phyloP scores from a whole-genome alignment of 2,329 filamentous ascomycete genomes.

The Calonectria pteridis region DNA sequence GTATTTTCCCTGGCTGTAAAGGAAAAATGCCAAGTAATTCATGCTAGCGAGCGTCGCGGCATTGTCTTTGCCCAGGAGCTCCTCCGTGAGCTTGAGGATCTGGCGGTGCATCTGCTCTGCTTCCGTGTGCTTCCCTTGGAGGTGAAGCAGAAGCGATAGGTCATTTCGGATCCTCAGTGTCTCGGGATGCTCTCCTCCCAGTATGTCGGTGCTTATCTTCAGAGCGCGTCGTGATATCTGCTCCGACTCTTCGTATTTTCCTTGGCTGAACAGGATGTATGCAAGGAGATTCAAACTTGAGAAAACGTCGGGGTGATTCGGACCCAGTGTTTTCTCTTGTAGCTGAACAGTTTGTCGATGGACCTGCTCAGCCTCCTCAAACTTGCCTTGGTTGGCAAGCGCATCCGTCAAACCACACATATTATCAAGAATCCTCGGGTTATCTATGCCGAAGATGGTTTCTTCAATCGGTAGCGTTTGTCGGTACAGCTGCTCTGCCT shows the following conservation, averaged over 20 bases:
- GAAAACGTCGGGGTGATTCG: background rate
- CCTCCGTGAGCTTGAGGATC: background rate
- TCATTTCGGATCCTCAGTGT: background rate
- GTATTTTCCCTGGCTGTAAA: background rate
- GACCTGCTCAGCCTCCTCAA: background rate
- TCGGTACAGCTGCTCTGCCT: constrained; percentile 30
- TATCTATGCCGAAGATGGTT: background rate
- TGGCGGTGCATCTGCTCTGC: background rate
- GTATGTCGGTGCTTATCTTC: background rate
- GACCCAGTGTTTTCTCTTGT: background rate
- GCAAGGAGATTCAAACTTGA: background rate
- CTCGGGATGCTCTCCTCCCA: background rate
- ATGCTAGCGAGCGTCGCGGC: background rate
- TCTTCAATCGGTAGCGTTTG: background rate
- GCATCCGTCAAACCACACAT: background rate
- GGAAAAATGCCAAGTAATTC: background rate
- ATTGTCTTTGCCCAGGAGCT: background rate
- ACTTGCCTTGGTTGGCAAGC: background rate
- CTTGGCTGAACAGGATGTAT: background rate
- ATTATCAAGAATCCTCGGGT: background rate
- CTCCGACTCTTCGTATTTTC: background rate
- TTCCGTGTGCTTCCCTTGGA: background rate
- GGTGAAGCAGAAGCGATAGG: background rate
- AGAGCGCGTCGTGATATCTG: background rate
- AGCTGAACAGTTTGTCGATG: background rate